These are phyloP conservation scores for Gossypium thurberi DNA, from an alignment of 345 rosid species.

Conservation along the genomic window DNA sequence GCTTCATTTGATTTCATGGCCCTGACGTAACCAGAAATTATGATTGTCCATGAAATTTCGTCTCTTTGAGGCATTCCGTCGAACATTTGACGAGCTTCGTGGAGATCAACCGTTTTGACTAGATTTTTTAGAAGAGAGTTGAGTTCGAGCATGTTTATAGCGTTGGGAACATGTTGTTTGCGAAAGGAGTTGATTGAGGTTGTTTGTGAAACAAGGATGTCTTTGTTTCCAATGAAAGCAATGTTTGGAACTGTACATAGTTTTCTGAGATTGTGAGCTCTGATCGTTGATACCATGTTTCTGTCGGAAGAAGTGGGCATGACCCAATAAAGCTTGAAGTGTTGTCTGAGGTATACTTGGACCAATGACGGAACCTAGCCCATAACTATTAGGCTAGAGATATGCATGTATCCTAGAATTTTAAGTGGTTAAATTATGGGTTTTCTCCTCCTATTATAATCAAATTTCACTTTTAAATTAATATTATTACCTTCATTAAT, in stretches of 20 bases:
- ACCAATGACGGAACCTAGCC: neutral
- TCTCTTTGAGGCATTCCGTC: constrained; percentile 65
- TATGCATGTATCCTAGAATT: neutral
- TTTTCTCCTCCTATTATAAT: no score
- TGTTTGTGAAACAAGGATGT: neutral
- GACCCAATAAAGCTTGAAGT: neutral
- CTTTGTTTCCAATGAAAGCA: constrained; percentile 11
- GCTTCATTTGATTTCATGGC: constrained; percentile 45
- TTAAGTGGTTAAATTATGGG: neutral
- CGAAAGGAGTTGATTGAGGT: neutral
- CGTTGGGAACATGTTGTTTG: constrained; percentile 1
- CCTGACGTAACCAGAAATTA: constrained; percentile 63
- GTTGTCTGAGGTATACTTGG: neutral
- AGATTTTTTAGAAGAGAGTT: constrained; percentile 36
- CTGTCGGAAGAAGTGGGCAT: neutral
- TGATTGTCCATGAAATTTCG: constrained; percentile 64
- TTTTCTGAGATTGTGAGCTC: constrained; percentile 14
- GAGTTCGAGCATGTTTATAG: constrained; percentile 25
- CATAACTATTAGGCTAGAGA: neutral
- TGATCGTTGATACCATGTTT: constrained; percentile 15
- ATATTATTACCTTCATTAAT: no score
- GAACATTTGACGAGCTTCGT: constrained; percentile 60
- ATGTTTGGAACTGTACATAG: constrained; percentile 17
- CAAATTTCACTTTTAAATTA: no score
- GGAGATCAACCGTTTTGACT: constrained; percentile 30